Evolutionary conservation across 2,329 filamentous ascomycete species (phyloP).

Genomic region (Samsoniella hepiali): DNA sequence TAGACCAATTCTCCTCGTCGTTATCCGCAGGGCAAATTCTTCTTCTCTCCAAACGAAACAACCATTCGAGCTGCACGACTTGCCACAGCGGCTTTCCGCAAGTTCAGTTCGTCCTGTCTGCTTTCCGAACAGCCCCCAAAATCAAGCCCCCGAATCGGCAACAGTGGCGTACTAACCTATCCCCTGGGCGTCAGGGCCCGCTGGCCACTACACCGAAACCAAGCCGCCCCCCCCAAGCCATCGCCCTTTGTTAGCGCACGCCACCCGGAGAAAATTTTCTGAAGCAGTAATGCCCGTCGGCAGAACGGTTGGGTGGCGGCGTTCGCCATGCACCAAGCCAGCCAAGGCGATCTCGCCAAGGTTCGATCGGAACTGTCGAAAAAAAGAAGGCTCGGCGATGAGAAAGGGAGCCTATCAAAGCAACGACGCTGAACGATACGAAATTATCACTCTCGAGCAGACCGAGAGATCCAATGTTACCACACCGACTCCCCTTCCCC

Average conservation of each 20-base stretch:
- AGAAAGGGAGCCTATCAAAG: background rate
- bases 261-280: slow-evolving; percentile 6
- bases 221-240: background rate
- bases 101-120: no score
- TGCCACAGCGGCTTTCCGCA: no score
- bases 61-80: no score
- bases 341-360: slow-evolving; percentile 10
- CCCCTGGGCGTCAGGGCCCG: no score
- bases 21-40: no score
- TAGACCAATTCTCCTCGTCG: no score
- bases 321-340: background rate
- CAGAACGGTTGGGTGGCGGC: background rate
- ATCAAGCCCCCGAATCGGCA: no score
- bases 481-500: background rate
- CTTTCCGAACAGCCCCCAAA: no score
- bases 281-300: background rate
- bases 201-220: no score
- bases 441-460: background rate
- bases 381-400: background rate
- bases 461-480: background rate
- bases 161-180: no score
- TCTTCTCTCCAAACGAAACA: no score
- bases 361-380: background rate
- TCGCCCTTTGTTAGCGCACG: background rate
- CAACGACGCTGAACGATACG: background rate